Conservation (phyloP, 2,329 filamentous ascomycete genomes). For the Colletotrichum zoysiae region DNA sequence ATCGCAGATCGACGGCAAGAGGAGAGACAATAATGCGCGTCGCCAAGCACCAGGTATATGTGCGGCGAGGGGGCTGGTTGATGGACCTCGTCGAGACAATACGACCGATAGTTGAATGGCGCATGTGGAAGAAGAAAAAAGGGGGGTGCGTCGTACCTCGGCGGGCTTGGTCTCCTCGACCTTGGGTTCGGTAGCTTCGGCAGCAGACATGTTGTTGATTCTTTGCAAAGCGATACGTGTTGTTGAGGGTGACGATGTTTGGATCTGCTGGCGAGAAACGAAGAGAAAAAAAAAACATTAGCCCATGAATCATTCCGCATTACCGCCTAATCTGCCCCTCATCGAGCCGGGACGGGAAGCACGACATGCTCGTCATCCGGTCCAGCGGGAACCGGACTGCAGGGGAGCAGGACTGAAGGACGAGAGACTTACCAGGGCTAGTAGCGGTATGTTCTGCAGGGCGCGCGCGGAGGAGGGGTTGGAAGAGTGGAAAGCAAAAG, state of each 20-base stretch:
- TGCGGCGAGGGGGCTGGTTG: not conserved
- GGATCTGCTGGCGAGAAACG: constrained; percentile 23
- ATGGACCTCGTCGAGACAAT: not conserved
- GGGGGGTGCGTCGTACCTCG: constrained; percentile 41
- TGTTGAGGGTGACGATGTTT: constrained; percentile 20
- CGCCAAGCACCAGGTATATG: not conserved
- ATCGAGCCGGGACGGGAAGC: constrained; percentile 17
- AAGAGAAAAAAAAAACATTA: constrained; percentile 27
- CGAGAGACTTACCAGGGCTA: constrained; percentile 31
- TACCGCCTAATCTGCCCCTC: constrained; percentile 38
- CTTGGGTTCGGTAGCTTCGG: constrained; percentile 67
- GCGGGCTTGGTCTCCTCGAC: constrained; percentile 60
- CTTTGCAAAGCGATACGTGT: constrained; percentile 9
- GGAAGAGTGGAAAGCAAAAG: constrained; percentile 38
- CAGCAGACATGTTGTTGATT: constrained; percentile 59
- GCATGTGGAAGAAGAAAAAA: constrained; percentile 4
- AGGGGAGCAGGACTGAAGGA: constrained; percentile 2
- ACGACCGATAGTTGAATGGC: constrained; percentile 11
- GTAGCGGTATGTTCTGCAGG: constrained; percentile 37
- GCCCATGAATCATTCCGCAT: constrained; percentile 24
- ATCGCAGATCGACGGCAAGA: not conserved
- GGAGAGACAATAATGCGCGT: not conserved
- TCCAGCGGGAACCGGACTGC: not conserved
- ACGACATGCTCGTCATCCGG: constrained; percentile 17
- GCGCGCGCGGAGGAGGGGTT: constrained; percentile 12